These are phyloP conservation scores for Veloboletus limbatus DNA, from an alignment of 1,284 basidiomycete genomes.

Conservation along the genomic window DNA sequence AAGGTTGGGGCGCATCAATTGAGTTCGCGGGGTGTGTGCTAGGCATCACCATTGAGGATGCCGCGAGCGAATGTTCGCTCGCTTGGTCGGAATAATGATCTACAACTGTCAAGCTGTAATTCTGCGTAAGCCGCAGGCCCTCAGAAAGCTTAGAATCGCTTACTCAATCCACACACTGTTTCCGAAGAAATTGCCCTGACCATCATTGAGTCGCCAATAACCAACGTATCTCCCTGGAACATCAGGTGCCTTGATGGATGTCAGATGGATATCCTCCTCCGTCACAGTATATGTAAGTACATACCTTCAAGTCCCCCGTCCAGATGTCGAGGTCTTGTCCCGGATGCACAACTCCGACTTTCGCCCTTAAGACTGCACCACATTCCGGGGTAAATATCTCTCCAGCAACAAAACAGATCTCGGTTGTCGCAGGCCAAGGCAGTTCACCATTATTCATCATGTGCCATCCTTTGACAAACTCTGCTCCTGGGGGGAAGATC, in stretches of 20 bases:
- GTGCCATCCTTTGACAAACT: slow-evolving; percentile 80
- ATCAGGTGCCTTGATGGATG: slow-evolving; percentile 59
- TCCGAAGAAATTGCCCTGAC: slow-evolving; percentile 61
- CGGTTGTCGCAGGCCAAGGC: slow-evolving; percentile 68
- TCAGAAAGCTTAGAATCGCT: slow-evolving; percentile 18
- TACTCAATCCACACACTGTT: slow-evolving; percentile 75
- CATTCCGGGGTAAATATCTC: slow-evolving; percentile 43
- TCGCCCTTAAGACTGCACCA: slow-evolving; percentile 35
- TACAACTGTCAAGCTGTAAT: slow-evolving; percentile 57
- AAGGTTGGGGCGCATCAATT: slow-evolving; percentile 14
- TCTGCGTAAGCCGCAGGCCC: slow-evolving; percentile 6
- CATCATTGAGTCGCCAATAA: slow-evolving; percentile 71
- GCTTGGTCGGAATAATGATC: slow-evolving; percentile 43
- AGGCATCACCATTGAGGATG: slow-evolving; percentile 76
- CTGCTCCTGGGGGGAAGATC: slow-evolving; percentile 75
- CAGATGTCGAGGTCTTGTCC: slow-evolving; percentile 62
- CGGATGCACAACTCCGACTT: slow-evolving; percentile 52
- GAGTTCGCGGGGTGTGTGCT: slow-evolving; percentile 33
- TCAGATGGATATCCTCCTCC: slow-evolving; percentile 3
- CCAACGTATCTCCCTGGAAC: slow-evolving; percentile 66
- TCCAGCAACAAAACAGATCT: slow-evolving; percentile 69
- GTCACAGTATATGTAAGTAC: slow-evolving; percentile 1
- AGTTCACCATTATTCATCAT: slow-evolving; percentile 61
- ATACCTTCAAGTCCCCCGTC: slow-evolving; percentile 71
- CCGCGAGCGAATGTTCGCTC: slow-evolving; percentile 52